phyloP scores from a whole-genome alignment of 345 rosid genomes.

The Durio zibethinus region DNA sequence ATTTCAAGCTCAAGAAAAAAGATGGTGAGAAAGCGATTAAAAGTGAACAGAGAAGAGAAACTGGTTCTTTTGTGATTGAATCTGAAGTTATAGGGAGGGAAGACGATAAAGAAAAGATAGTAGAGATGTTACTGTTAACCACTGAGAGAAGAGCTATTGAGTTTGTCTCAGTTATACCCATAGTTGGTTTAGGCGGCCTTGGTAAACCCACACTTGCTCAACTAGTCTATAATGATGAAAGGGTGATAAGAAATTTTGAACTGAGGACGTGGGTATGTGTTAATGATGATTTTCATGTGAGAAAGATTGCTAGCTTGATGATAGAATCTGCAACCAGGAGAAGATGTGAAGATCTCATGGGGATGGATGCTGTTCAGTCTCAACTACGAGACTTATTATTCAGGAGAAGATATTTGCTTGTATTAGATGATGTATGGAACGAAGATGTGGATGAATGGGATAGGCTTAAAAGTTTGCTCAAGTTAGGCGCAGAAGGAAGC shows the following conservation, averaged over 20 bases:
- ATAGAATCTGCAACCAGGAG: constrained; percentile 7
- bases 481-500: not conserved
- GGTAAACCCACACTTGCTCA: constrained; percentile 27
- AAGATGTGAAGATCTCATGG: constrained; percentile 4
- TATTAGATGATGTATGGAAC: constrained; percentile 2
- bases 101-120: not conserved
- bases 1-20: not conserved
- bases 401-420: not conserved
- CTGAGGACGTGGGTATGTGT: constrained; percentile 14
- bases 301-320: not conserved
- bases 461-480: not conserved
- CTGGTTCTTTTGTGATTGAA: not conserved
- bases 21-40: not conserved
- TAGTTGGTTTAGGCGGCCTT: constrained; percentile 22
- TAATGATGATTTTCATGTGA: constrained; percentile 18
- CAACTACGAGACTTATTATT: not conserved
- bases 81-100: not conserved
- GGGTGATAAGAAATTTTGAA: constrained; percentile 7
- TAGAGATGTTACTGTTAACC: not conserved
- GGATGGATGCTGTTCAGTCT: constrained; percentile 21
- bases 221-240: constrained; percentile 12
- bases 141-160: not conserved
- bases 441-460: not conserved
- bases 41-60: not conserved
- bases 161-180: constrained; percentile 1